Evolutionary conservation across 805 yeast genomes (phyloP).

Genomic region (Helenozyma rhizophorensis): DNA sequence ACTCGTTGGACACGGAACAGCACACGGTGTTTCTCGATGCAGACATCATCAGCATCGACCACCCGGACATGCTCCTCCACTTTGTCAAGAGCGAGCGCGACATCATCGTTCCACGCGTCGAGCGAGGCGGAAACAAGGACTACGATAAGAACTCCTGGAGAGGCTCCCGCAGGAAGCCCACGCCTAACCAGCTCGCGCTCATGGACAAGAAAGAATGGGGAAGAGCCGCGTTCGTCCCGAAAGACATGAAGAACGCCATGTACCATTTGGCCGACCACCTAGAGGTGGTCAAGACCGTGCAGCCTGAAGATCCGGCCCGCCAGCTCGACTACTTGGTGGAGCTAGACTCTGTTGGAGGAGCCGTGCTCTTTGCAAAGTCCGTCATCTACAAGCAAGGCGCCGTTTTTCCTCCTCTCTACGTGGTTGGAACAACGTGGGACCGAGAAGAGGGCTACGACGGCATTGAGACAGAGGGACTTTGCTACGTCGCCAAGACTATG

Average conservation of each 20-base stretch:
- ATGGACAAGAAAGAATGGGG: conserved; percentile 21
- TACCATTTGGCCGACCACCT: conserved; percentile 23
- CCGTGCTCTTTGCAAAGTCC: conserved; percentile 42
- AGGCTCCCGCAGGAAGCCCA: conserved; percentile 34
- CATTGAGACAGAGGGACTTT: conserved; percentile 51
- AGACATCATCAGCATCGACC: conserved; percentile 25
- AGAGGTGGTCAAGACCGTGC: conserved; percentile 8
- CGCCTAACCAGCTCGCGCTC: conserved; percentile 9
- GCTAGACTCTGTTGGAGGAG: conserved; percentile 52
- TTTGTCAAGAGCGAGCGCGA: conserved; percentile 28
- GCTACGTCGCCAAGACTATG: conserved; percentile 41
- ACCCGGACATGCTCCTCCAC: conserved; percentile 19
- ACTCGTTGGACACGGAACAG: conserved; percentile 24
- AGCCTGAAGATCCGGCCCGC: conserved; percentile 2
- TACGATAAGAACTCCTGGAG: conserved; percentile 40
- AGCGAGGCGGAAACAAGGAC: conserved; percentile 22
- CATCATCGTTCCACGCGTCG: conserved; percentile 35
- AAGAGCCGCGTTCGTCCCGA: conserved; percentile 30
- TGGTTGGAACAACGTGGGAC: conserved; percentile 45
- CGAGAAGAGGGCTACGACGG: conserved; percentile 50
- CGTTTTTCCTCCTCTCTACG: conserved; percentile 42
- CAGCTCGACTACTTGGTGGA: conserved; percentile 15
- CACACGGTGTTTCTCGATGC: conserved; percentile 36
- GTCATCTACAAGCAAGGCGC: conserved; percentile 43
- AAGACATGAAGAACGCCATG: conserved; percentile 23